Conservation (phyloP, 176 grass and related monocot genomes). For the Phoenix roebelenii region DNA sequence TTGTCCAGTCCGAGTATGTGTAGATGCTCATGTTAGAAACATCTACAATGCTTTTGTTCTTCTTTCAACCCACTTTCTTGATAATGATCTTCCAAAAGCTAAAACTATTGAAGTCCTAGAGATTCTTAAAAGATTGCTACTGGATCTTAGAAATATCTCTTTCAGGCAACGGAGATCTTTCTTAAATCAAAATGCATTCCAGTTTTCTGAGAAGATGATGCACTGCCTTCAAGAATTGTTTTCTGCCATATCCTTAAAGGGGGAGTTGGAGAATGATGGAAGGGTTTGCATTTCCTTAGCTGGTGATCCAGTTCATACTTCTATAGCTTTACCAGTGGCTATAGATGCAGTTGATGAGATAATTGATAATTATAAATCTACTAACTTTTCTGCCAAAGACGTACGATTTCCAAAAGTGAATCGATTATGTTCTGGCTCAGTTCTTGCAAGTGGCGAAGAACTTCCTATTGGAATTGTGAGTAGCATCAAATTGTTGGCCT, state of each 20-base stretch:
- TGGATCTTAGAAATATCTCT: conserved; percentile 37
- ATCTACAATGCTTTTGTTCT: conserved; percentile 61
- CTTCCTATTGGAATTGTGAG: conserved; percentile 80
- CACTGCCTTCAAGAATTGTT: conserved; percentile 45
- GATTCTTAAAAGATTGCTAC: conserved; percentile 34
- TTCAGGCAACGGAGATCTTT: conserved; percentile 50
- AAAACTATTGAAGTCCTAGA: conserved; percentile 37
- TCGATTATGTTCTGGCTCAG: conserved; percentile 56
- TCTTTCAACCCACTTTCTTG: conserved; percentile 39
- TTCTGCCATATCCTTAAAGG: conserved; percentile 62
- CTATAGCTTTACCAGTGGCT: conserved; percentile 82
- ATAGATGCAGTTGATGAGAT: conserved; percentile 78
- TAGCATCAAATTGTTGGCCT: background rate
- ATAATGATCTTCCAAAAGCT: conserved; percentile 35
- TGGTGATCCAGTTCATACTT: conserved; percentile 58
- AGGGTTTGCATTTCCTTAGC: conserved; percentile 26
- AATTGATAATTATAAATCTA: conserved; percentile 48
- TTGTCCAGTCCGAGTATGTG: conserved; percentile 64
- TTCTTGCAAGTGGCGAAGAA: conserved; percentile 82
- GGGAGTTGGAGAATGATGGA: conserved; percentile 42
- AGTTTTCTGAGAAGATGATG: conserved; percentile 51
- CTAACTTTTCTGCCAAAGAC: conserved; percentile 24
- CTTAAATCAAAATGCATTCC: conserved; percentile 30
- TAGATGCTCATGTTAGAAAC: conserved; percentile 86
- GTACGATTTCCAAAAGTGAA: conserved; percentile 54